These are phyloP conservation scores for Lophium mytilinum DNA, from an alignment of 495 filamentous ascomycete genomes.

Conservation along the genomic window DNA sequence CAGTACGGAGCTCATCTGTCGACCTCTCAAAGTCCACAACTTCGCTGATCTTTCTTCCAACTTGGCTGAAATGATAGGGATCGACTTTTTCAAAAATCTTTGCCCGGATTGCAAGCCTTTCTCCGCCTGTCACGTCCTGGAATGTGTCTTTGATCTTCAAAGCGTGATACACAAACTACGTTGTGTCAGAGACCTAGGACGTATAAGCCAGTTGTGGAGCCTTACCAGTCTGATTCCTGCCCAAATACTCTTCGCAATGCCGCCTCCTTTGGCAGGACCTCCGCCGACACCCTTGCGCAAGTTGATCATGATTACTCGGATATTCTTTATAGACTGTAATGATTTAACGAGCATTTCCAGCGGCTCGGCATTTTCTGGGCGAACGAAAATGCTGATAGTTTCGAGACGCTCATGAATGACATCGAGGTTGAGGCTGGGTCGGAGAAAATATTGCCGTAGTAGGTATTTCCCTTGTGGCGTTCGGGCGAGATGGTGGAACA, in stretches of 20 bases:
- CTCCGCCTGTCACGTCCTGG: slow-evolving; percentile 49
- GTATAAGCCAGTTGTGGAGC: background rate
- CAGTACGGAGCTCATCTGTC: slow-evolving; percentile 61
- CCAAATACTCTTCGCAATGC: slow-evolving; percentile 64
- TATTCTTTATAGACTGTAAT: slow-evolving; percentile 71
- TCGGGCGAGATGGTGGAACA: slow-evolving; percentile 68
- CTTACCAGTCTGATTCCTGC: slow-evolving; percentile 38
- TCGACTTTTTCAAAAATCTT: slow-evolving; percentile 43
- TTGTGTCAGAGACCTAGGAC: background rate
- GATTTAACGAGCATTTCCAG: slow-evolving; percentile 52
- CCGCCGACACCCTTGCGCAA: slow-evolving; percentile 68
- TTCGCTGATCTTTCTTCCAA: slow-evolving; percentile 63
- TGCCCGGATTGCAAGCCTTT: slow-evolving; percentile 45
- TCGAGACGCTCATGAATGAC: slow-evolving; percentile 68
- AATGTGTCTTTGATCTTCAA: slow-evolving; percentile 62
- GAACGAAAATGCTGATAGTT: slow-evolving; percentile 59
- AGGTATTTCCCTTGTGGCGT: slow-evolving; percentile 73
- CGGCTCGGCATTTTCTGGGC: slow-evolving; percentile 55
- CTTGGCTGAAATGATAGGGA: slow-evolving; percentile 42
- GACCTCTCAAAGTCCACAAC: slow-evolving; percentile 80
- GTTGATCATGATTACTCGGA: slow-evolving; percentile 60
- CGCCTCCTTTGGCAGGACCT: slow-evolving; percentile 46
- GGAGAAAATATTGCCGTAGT: slow-evolving; percentile 76
- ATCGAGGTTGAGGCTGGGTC: slow-evolving; percentile 60
- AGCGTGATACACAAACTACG: slow-evolving; percentile 56